Conservation (phyloP, 2,329 filamentous ascomycete genomes). For the Exutisphaerella laricina region DNA sequence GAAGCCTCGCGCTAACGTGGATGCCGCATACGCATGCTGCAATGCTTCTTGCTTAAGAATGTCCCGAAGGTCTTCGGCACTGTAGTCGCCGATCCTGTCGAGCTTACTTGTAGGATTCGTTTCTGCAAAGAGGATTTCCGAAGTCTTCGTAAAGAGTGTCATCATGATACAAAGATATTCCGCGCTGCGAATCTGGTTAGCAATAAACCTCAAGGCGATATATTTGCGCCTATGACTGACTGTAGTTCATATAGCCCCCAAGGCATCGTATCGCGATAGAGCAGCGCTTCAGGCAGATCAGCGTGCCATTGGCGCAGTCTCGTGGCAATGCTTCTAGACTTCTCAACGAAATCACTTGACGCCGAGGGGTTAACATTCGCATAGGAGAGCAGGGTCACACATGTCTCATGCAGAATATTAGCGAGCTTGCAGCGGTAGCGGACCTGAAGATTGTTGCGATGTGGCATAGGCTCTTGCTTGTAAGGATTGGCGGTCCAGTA, state of each 20-base stretch:
- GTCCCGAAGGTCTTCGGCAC: neutral
- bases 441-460: constrained; percentile 5
- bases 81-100: neutral
- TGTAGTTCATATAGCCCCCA: constrained; percentile 12
- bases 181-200: constrained; percentile 4
- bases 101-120: neutral
- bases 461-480: constrained; percentile 1
- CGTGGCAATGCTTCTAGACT: neutral
- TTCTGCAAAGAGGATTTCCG: constrained; percentile 1
- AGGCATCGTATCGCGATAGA: constrained; percentile 4
- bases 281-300: constrained; percentile 3
- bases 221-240: constrained; percentile 7
- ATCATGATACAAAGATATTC: constrained; percentile 8
- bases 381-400: neutral
- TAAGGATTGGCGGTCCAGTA: constrained; percentile 8
- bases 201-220: neutral
- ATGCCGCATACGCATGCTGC: neutral
- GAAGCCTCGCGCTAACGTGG: constrained; percentile 4
- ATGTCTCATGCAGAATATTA: constrained; percentile 2
- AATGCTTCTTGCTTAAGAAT: neutral
- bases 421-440: constrained; percentile 3
- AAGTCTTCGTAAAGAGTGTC: constrained; percentile 1
- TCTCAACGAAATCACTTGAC: constrained; percentile 1
- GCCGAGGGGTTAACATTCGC: neutral
- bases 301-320: constrained; percentile 6